phyloP scores from a whole-genome alignment of 2,329 filamentous ascomycete genomes.

The Pseudocercospora cruenta region DNA sequence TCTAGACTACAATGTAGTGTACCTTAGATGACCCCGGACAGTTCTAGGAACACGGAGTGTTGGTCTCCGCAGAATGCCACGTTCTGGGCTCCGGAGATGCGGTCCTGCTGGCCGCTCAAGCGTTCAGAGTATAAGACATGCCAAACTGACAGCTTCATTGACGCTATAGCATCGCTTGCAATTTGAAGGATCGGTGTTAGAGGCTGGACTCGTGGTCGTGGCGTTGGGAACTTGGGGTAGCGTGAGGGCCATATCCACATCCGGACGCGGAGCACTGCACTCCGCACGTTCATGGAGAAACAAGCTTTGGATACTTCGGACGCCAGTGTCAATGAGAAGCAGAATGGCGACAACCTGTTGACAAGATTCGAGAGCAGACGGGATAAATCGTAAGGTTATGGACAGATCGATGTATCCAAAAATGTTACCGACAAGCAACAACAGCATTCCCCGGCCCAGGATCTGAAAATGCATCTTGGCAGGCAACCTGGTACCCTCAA shows the following conservation, averaged over 20 bases:
- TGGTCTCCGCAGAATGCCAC: constrained; percentile 11
- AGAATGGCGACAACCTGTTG: background rate
- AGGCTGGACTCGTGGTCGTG: constrained; percentile 8
- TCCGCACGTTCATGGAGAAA: constrained; percentile 8
- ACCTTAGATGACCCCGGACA: constrained; percentile 10
- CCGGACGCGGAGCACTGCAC: constrained; percentile 13
- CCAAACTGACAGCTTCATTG: background rate
- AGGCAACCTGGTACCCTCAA: background rate
- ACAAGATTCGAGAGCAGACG: background rate
- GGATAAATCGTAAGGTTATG: background rate
- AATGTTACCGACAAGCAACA: background rate
- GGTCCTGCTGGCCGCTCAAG: constrained; percentile 13
- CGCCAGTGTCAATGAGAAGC: background rate
- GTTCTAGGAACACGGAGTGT: constrained; percentile 11
- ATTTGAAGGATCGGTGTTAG: constrained; percentile 2
- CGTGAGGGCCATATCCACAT: constrained; percentile 8
- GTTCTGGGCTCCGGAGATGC: constrained; percentile 10
- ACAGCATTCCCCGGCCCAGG: background rate
- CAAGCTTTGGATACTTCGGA: constrained; percentile 14
- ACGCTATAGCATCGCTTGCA: constrained; percentile 1
- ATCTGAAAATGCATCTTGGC: background rate
- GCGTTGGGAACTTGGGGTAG: constrained; percentile 8
- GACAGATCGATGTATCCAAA: background rate
- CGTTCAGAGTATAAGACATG: background rate
- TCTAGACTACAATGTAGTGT: background rate